Evolutionary conservation across 768 basidiomycete genomes (phyloP).

Genomic region (Xanthoconium purpureum): DNA sequence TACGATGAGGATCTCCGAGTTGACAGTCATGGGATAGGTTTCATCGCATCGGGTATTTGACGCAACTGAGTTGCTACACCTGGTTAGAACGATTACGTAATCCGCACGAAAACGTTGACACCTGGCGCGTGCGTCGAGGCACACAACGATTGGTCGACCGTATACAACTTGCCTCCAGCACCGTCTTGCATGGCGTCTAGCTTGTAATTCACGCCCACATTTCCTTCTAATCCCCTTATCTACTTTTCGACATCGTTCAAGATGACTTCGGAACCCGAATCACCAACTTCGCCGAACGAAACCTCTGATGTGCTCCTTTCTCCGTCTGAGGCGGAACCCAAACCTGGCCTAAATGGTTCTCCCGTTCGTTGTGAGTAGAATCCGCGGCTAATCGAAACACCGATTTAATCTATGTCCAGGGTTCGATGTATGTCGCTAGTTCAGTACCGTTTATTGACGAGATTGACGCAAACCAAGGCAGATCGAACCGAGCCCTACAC

Average conservation of each 20-base stretch:
- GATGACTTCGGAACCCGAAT: constrained; percentile 24
- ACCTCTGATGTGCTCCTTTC: constrained; percentile 58
- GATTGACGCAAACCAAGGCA: constrained; percentile 47
- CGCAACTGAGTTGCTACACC: constrained; percentile 11
- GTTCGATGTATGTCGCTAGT: constrained; percentile 70
- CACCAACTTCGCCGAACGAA: constrained; percentile 47
- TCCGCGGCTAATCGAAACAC: not conserved
- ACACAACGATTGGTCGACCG: not conserved
- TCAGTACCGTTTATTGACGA: constrained; percentile 9
- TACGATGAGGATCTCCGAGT: not conserved
- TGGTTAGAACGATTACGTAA: constrained; percentile 10
- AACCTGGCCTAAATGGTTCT: constrained; percentile 66
- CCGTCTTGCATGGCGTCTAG: not conserved
- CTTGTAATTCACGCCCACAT: not conserved
- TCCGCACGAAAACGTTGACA: not conserved
- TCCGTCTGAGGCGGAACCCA: constrained; percentile 57
- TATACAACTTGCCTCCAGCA: not conserved
- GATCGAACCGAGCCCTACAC: constrained; percentile 83
- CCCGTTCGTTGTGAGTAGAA: constrained; percentile 75
- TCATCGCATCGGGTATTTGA: not conserved
- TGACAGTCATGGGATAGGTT: constrained; percentile 4
- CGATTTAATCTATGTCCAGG: constrained; percentile 40
- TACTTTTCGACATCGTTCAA: not conserved
- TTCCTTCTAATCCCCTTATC: not conserved
- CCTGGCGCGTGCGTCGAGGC: constrained; percentile 10